Evolutionary conservation across 306 rosid genomes (phyloP).

Genomic region (Carpinus fangiana): DNA sequence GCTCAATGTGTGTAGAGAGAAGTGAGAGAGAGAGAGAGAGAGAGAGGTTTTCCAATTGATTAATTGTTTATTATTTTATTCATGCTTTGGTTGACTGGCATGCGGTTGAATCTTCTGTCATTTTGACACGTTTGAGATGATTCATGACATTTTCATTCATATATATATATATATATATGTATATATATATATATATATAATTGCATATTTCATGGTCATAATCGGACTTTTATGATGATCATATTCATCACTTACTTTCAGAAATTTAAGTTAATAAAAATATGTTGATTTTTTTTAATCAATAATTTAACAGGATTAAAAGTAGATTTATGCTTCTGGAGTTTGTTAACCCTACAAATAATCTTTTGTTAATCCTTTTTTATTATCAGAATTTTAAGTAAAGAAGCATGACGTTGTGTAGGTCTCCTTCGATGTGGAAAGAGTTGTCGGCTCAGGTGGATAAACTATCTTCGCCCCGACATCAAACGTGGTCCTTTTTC

Average conservation of each 20-base stretch:
- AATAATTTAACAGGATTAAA: too few relatives aligned
- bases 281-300: too few relatives aligned
- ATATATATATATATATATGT: background rate
- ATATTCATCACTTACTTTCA: too few relatives aligned
- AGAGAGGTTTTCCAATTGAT: background rate
- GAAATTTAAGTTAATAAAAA: too few relatives aligned
- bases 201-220: background rate
- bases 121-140: slow-evolving; percentile 7
- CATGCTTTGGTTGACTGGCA: background rate
- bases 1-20: background rate
- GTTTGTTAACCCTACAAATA: background rate
- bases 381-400: slow-evolving; percentile 1
- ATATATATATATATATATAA: background rate
- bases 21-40: background rate
- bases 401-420: slow-evolving; percentile 7
- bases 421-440: slow-evolving; percentile 61
- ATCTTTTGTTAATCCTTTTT: background rate
- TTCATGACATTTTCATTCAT: background rate
- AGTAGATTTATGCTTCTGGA: background rate
- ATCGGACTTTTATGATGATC: background rate
- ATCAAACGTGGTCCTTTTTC: slow-evolving; percentile 62
- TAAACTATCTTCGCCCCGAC: slow-evolving; percentile 64
- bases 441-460: slow-evolving; percentile 62
- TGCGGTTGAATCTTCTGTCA: background rate
- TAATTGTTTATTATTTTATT: background rate